These are phyloP conservation scores for Metarhizium rileyi DNA, from an alignment of 2,329 filamentous ascomycete species.

Conservation along the genomic window DNA sequence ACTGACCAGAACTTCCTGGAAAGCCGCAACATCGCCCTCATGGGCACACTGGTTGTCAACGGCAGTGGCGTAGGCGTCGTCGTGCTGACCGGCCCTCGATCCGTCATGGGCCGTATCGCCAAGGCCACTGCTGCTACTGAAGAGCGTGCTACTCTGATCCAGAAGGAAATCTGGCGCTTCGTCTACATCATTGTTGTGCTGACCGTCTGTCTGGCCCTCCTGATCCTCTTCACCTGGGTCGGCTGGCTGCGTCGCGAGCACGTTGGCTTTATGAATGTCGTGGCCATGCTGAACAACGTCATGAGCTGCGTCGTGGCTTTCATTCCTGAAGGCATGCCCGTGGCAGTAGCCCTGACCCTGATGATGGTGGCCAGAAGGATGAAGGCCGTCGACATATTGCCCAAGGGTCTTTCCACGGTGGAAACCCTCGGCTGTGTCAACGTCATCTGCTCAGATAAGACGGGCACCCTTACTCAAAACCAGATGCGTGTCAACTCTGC, in stretches of 20 bases:
- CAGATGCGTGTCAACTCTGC: constrained; percentile 33
- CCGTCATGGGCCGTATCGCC: constrained; percentile 32
- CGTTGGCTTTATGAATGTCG: constrained; percentile 28
- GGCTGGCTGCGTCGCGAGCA: constrained; percentile 30
- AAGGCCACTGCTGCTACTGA: constrained; percentile 26
- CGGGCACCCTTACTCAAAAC: constrained; percentile 33
- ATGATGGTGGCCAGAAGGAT: constrained; percentile 33
- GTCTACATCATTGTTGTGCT: constrained; percentile 31
- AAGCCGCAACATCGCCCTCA: constrained; percentile 32
- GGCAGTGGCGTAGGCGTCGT: constrained; percentile 30
- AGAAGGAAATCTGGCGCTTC: constrained; percentile 33
- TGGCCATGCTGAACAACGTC: constrained; percentile 34
- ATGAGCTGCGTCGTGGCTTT: constrained; percentile 33
- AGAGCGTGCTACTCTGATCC: constrained; percentile 29
- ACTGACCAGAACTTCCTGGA: constrained; percentile 33
- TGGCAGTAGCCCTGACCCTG: constrained; percentile 28
- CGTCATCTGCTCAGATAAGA: constrained; percentile 34
- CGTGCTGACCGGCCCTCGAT: constrained; percentile 27
- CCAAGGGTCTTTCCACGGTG: constrained; percentile 31
- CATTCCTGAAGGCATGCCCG: constrained; percentile 30
- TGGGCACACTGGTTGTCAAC: constrained; percentile 32
- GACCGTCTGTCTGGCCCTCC: constrained; percentile 26
- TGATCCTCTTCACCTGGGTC: constrained; percentile 36
- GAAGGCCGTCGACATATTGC: constrained; percentile 32
- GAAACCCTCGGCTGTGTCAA: constrained; percentile 34